These are phyloP conservation scores for Pseudopithomyces chartarum DNA, from an alignment of 2,329 filamentous ascomycete genomes.

Conservation along the genomic window DNA sequence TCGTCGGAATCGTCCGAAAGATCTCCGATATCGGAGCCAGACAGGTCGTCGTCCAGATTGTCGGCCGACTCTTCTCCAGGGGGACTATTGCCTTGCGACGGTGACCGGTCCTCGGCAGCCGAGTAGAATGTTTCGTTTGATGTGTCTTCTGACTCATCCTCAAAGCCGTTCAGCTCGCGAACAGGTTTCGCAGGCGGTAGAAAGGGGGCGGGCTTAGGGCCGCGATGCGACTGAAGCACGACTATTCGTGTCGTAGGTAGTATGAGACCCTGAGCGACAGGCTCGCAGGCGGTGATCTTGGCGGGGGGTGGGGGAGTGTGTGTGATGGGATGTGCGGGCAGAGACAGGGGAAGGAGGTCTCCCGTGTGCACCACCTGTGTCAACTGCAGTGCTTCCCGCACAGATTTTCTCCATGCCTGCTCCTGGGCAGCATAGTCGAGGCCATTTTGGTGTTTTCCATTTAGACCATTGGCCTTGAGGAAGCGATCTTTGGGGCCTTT, in stretches of 20 bases:
- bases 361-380: conserved; percentile 81
- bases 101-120: conserved; percentile 73
- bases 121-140: conserved; percentile 93
- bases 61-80: conserved; percentile 49
- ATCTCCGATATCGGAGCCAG: conserved; percentile 71
- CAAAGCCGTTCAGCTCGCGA: conserved; percentile 63
- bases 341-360: conserved; percentile 78
- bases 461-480: conserved; percentile 45
- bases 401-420: conserved; percentile 45
- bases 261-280: conserved; percentile 85
- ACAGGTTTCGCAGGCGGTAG: conserved; percentile 49
- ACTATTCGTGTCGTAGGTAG: conserved; percentile 81
- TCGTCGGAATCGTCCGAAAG: conserved; percentile 93
- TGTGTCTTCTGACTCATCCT: conserved; percentile 83
- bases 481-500: conserved; percentile 35
- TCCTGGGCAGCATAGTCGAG: conserved; percentile 36
- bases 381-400: conserved; percentile 75
- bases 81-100: conserved; percentile 46
- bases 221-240: conserved; percentile 65
- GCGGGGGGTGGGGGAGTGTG: conserved; percentile 83
- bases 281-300: conserved; percentile 90
- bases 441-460: conserved; percentile 19
- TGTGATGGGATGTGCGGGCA: conserved; percentile 80
- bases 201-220: conserved; percentile 57
- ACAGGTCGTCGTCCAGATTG: conserved; percentile 61